A percentile compares a stretch with the other conserved stretches of the same genome.
Evolutionary conservation across 495 filamentous ascomycete species (phyloP).

Genomic region (Trichoderma reesei): DNA sequence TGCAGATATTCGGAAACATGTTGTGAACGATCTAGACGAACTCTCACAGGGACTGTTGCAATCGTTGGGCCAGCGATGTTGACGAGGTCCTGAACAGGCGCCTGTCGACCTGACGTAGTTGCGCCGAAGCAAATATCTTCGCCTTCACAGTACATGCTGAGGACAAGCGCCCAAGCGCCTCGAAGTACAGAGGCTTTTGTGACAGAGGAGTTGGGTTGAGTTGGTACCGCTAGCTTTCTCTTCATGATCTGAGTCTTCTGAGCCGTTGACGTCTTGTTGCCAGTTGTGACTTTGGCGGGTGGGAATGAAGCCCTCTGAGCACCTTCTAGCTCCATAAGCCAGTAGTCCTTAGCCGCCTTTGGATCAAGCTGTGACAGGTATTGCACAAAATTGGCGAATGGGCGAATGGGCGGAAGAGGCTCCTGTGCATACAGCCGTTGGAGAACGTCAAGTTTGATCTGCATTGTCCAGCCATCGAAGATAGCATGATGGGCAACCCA

Average conservation of each 20-base stretch:
- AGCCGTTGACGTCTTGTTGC: not conserved
- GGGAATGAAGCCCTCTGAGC: conserved; percentile 1
- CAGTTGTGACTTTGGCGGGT: not conserved
- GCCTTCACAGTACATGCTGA: not conserved
- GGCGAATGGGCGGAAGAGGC: conserved; percentile 19
- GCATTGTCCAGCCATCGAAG: conserved; percentile 5
- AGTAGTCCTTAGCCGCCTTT: not conserved
- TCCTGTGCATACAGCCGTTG: not conserved
- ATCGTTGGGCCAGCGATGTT: not conserved
- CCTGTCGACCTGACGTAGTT: not conserved
- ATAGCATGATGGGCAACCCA: conserved; percentile 1
- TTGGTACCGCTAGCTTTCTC: not conserved
- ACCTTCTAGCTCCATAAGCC: not conserved
- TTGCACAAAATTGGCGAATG: conserved; percentile 14
- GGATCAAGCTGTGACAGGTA: not conserved
- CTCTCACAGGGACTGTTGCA: not conserved
- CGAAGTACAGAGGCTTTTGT: not conserved
- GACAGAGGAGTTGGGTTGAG: not conserved
- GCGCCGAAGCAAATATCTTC: not conserved
- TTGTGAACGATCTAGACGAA: not conserved
- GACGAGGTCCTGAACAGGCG: not conserved
- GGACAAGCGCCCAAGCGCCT: not conserved
- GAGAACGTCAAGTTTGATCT: not conserved
- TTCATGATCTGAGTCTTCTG: not conserved
- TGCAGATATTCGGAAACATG: not conserved